Percentiles rank a stretch among this genome's conserved stretches.
phyloP scores from a whole-genome alignment of 148 eudicot species.

The Silene conica region DNA sequence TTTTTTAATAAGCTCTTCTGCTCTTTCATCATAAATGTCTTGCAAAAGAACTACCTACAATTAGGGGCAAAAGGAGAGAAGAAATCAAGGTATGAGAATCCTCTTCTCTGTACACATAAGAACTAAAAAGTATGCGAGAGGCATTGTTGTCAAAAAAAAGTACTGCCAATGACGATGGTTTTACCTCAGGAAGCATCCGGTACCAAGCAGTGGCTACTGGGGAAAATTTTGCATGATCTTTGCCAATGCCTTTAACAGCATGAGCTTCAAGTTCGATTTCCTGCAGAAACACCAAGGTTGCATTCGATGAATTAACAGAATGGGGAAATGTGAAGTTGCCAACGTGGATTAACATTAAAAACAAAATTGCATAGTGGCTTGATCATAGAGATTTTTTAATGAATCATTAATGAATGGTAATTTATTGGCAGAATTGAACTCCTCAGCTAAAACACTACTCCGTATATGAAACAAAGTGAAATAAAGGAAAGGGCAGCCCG shows the following conservation, averaged over 20 bases:
- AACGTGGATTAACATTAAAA: neutral
- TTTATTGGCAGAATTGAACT: neutral
- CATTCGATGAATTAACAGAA: neutral
- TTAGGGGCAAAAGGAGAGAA: neutral
- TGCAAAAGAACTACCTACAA: slow-evolving; percentile 66
- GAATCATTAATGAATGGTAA: neutral
- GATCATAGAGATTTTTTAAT: neutral
- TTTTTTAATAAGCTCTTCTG: slow-evolving; percentile 56
- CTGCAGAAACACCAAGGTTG: slow-evolving; percentile 27
- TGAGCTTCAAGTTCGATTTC: slow-evolving; percentile 98
- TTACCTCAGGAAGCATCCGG: slow-evolving; percentile 94
- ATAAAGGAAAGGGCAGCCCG: too few species aligned
- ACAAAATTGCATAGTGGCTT: neutral
- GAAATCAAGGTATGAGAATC: slow-evolving; percentile 2
- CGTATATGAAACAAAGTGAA: neutral
- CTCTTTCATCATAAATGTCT: slow-evolving; percentile 55
- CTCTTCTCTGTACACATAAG: neutral
- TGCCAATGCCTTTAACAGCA: slow-evolving; percentile 88
- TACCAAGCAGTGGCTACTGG: slow-evolving; percentile 99
- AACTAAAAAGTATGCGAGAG: neutral
- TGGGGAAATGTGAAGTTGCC: neutral
- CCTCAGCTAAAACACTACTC: neutral
- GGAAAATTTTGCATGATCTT: slow-evolving; percentile 96
- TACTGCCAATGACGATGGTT: neutral
- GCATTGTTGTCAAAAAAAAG: neutral